Evolutionary conservation across 352 stramenopile species (phyloP), one percentile per base, ranked within the genome.

Genomic region (Phytophthora colocasiae): DNA sequence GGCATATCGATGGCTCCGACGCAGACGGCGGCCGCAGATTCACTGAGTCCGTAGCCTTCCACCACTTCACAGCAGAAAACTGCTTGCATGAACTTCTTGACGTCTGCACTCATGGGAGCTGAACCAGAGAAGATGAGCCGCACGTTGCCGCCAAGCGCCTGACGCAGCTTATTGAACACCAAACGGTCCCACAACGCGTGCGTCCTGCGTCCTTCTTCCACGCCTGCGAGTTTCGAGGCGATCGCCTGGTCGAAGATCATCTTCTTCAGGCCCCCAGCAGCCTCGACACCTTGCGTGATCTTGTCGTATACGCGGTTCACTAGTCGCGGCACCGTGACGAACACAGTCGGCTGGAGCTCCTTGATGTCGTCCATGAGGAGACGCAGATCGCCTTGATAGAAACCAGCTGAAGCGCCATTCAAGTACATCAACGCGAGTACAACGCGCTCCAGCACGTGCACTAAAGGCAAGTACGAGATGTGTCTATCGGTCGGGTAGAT

Each of bases 291-390:
- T 27, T 79, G 68, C 43, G 84, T 78, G 60, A 98, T 90, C 69
- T 98, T 98, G 86, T 98, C 94, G 72, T 98, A 90, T 50, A 99
- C 95, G 67, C 97, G 97, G 61, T 98, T 98, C 47, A 98, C 76
- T 6, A 99, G 87, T 6, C 96, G 87, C 10, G 97, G 96, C 43
- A 98, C 96, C 5, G 87, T 91, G 17, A 89, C 81, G 69, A 99
- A 96, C 1, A 98, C 69, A 1, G 95, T 98, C 1, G 96, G 95
- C 39, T 84, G 76, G 53, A 98, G 92, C 14, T 77, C 90, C 22
- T 85, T 74, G 24, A 98, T 69, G 74, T 99, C 96, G 68, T 98
- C 92, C 73, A 98, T 89, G 3, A 99, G 73, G 10, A 92, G 78
- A 22, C 80, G 61, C 39, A 96, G 82, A 68, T 98, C 86, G 6